A percentile compares a stretch with the other conserved stretches of the same genome.
phyloP scores from a whole-genome alignment of 768 basidiomycete genomes.

The Rhizopogon salebrosus region DNA sequence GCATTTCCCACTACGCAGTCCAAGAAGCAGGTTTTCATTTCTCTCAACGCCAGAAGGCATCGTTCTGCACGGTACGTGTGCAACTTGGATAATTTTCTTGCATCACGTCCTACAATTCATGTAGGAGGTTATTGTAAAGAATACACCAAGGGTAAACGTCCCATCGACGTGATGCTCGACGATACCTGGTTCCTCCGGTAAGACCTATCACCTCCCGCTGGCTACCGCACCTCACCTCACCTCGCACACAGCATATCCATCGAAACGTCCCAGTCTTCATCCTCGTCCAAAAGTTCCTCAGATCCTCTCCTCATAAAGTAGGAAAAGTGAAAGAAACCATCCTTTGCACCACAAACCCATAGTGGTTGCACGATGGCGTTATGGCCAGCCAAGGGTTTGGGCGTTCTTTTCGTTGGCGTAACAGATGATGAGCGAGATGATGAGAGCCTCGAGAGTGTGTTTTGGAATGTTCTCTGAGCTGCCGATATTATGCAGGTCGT shows the following conservation, averaged over 20 bases:
- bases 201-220: conserved; percentile 9
- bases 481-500: no score
- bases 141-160: conserved; percentile 79
- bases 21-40: conserved; percentile 83
- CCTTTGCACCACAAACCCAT: conserved; percentile 38
- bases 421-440: conserved; percentile 83
- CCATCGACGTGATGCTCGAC: conserved; percentile 81
- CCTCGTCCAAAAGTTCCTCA: conserved; percentile 29
- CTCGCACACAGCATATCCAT: conserved; percentile 25
- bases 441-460: conserved; percentile 78
- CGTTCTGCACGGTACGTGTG: conserved; percentile 59
- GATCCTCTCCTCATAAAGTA: conserved; percentile 64
- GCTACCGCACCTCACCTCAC: neutral
- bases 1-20: conserved; percentile 30
- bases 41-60: conserved; percentile 74
- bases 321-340: conserved; percentile 80
- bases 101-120: neutral
- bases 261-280: conserved; percentile 15
- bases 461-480: conserved; percentile 81
- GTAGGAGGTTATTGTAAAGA: conserved; percentile 89
- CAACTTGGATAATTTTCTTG: neutral
- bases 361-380: conserved; percentile 86
- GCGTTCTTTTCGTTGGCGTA: conserved; percentile 84
- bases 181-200: conserved; percentile 87
- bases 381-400: conserved; percentile 64